Percentiles rank a stretch among this genome's conserved stretches.
phyloP scores from a whole-genome alignment of 1,284 basidiomycete species.

The Erythrobasidium hasegawianum region DNA sequence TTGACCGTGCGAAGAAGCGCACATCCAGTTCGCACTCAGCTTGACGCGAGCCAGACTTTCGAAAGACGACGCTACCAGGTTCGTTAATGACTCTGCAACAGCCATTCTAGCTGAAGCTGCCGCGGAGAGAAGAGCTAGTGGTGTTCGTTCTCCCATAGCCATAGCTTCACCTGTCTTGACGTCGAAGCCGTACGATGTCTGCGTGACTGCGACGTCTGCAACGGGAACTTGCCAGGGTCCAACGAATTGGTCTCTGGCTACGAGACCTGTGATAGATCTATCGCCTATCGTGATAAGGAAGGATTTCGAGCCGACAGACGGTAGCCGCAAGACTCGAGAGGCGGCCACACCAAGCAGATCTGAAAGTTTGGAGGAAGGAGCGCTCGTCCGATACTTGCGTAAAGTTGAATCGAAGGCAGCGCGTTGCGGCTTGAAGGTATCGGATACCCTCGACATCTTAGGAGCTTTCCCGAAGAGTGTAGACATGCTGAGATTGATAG shows the following conservation, averaged over 20 bases:
- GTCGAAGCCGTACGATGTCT: slow-evolving; percentile 86
- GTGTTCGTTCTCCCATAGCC: slow-evolving; percentile 96
- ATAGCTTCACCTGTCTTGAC: slow-evolving; percentile 85
- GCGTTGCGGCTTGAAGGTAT: slow-evolving; percentile 56
- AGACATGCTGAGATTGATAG: slow-evolving; percentile 88
- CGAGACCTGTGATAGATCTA: slow-evolving; percentile 86
- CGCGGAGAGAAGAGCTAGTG: slow-evolving; percentile 78
- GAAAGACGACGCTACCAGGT: slow-evolving; percentile 78
- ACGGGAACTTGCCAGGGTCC: slow-evolving; percentile 98
- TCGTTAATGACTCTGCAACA: slow-evolving; percentile 88
- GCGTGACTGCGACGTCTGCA: slow-evolving; percentile 93
- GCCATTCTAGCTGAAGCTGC: slow-evolving; percentile 94
- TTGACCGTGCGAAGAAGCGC: slow-evolving; percentile 80
- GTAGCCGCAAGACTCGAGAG: slow-evolving; percentile 79
- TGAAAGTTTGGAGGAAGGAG: not conserved
- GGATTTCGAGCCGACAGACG: slow-evolving; percentile 88
- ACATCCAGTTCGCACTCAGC: slow-evolving; percentile 99
- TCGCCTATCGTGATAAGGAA: slow-evolving; percentile 99
- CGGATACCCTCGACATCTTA: slow-evolving; percentile 75
- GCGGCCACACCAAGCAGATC: slow-evolving; percentile 58
- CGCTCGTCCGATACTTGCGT: slow-evolving; percentile 54
- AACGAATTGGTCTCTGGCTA: slow-evolving; percentile 96
- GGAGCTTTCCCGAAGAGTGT: slow-evolving; percentile 96
- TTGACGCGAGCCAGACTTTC: slow-evolving; percentile 73
- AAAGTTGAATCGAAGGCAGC: slow-evolving; percentile 70